A percentile compares a stretch with the other conserved stretches of the same genome.
Evolutionary conservation across 495 filamentous ascomycete genomes (phyloP).

Genomic region (Xanthoparmelia taractica): DNA sequence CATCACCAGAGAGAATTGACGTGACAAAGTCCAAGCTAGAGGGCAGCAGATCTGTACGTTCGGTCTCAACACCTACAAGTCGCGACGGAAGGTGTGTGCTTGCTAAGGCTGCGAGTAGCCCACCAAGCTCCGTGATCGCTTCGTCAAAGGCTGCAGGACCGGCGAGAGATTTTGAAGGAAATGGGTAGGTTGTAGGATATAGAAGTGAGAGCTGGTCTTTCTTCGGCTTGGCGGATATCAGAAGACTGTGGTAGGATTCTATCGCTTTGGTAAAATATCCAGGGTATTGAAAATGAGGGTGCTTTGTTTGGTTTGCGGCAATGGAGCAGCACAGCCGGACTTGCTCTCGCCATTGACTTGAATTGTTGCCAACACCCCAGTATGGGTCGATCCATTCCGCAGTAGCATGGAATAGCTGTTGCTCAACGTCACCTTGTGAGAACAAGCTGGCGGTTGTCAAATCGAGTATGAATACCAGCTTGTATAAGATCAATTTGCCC

Average conservation of each 20-base stretch:
- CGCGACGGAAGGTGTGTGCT: conserved; percentile 60
- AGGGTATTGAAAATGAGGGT: conserved; percentile 71
- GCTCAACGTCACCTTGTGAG: conserved; percentile 62
- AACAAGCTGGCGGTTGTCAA: conserved; percentile 76
- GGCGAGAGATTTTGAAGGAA: conserved; percentile 63
- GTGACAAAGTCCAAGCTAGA: conserved; percentile 74
- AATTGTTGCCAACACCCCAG: conserved; percentile 71
- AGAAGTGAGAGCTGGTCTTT: conserved; percentile 72
- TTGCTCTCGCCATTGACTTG: conserved; percentile 84
- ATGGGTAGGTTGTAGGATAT: conserved; percentile 86
- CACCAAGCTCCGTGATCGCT: conserved; percentile 78
- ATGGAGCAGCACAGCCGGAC: conserved; percentile 88
- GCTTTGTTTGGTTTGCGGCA: conserved; percentile 70
- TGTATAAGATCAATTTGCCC: conserved; percentile 90
- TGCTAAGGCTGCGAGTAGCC: conserved; percentile 73
- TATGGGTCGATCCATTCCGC: conserved; percentile 87
- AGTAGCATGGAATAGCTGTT: conserved; percentile 69
- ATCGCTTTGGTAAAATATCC: conserved; percentile 87
- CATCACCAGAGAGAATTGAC: conserved; percentile 80
- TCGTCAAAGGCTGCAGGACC: conserved; percentile 69
- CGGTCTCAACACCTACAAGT: conserved; percentile 37
- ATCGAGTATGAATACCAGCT: conserved; percentile 85
- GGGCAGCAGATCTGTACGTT: conserved; percentile 66
- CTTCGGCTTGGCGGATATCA: conserved; percentile 52
- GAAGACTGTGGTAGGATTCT: conserved; percentile 75